Conservation (phyloP, 257 asterid species). For the Misopates orontium region DNA sequence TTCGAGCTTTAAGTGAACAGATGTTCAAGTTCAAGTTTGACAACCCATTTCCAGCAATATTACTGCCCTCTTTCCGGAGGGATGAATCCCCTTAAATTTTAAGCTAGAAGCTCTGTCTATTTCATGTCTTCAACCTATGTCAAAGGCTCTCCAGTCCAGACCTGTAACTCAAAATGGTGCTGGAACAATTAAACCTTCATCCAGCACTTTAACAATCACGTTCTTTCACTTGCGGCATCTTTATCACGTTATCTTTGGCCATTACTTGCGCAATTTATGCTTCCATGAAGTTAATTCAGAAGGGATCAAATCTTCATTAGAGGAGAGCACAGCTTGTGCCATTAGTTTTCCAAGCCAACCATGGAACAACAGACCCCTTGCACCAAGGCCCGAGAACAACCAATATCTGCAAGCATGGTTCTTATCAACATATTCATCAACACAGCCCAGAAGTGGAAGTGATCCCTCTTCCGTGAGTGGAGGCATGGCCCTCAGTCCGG, state of each 20-base stretch:
- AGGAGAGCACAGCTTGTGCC: slow-evolving; percentile 64
- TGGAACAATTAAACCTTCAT: background rate
- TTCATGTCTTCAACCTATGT: too few relatives aligned
- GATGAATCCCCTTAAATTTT: too few relatives aligned
- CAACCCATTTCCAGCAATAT: too few relatives aligned
- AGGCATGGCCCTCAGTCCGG: slow-evolving; percentile 92
- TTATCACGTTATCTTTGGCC: too few relatives aligned
- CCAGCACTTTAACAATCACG: background rate
- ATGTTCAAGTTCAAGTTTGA: background rate
- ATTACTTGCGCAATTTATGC: slow-evolving; percentile 23
- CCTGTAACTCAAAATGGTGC: background rate
- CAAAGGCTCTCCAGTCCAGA: too few relatives aligned
- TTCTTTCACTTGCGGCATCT: background rate
- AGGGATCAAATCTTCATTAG: slow-evolving; percentile 65
- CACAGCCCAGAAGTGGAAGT: slow-evolving; percentile 75
- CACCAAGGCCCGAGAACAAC: slow-evolving; percentile 91
- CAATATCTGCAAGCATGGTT: slow-evolving; percentile 57
- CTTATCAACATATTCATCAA: slow-evolving; percentile 51
- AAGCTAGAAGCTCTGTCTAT: too few relatives aligned
- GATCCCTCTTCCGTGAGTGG: slow-evolving; percentile 75
- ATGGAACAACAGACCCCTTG: slow-evolving; percentile 85
- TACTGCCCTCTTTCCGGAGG: too few relatives aligned
- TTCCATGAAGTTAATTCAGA: slow-evolving; percentile 72
- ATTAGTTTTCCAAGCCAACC: slow-evolving; percentile 84
- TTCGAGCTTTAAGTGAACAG: too few relatives aligned